phyloP scores from a whole-genome alignment of 1,284 basidiomycete genomes.

The Cutaneotrichosporon cavernicola region DNA sequence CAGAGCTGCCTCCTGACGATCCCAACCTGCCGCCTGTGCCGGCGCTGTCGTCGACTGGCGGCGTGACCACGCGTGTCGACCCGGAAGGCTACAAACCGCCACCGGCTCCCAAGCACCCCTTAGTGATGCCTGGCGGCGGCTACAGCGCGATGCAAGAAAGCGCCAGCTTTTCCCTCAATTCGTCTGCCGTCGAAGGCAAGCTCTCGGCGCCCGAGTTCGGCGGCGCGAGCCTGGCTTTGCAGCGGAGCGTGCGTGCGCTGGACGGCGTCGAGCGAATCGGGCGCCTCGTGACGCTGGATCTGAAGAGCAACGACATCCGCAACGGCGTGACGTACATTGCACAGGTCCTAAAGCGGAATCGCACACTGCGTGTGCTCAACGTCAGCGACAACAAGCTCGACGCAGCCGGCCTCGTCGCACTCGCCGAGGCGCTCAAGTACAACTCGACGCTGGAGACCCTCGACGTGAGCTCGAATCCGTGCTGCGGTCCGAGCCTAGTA shows the following conservation, averaged over 20 bases:
- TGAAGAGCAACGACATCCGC: slow-evolving; percentile 88
- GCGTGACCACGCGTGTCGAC: slow-evolving; percentile 69
- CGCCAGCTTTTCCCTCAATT: slow-evolving; percentile 20
- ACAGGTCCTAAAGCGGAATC: slow-evolving; percentile 91
- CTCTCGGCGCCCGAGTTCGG: slow-evolving; percentile 31
- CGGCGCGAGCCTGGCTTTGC: slow-evolving; percentile 50
- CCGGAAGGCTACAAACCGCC: slow-evolving; percentile 47
- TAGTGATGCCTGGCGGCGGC: slow-evolving; percentile 39
- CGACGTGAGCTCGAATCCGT: slow-evolving; percentile 89
- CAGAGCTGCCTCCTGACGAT: slow-evolving; percentile 26
- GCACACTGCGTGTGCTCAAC: slow-evolving; percentile 91
- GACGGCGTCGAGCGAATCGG: slow-evolving; percentile 82
- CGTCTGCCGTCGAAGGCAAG: slow-evolving; percentile 35
- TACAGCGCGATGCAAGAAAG: slow-evolving; percentile 40
- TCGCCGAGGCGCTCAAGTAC: slow-evolving; percentile 96
- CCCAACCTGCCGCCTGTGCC: slow-evolving; percentile 41
- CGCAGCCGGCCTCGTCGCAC: slow-evolving; percentile 69
- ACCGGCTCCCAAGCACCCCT: slow-evolving; percentile 37
- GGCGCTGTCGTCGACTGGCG: slow-evolving; percentile 71
- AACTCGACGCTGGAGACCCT: slow-evolving; percentile 91
- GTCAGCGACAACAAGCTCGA: slow-evolving; percentile 92
- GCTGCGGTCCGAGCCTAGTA: slow-evolving; percentile 79
- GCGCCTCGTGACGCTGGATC: slow-evolving; percentile 79
- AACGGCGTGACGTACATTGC: slow-evolving; percentile 84
- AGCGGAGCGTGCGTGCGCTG: slow-evolving; percentile 71